Conservation (phyloP, 2,329 filamentous ascomycete species). For the Verticillium isaacii region DNA sequence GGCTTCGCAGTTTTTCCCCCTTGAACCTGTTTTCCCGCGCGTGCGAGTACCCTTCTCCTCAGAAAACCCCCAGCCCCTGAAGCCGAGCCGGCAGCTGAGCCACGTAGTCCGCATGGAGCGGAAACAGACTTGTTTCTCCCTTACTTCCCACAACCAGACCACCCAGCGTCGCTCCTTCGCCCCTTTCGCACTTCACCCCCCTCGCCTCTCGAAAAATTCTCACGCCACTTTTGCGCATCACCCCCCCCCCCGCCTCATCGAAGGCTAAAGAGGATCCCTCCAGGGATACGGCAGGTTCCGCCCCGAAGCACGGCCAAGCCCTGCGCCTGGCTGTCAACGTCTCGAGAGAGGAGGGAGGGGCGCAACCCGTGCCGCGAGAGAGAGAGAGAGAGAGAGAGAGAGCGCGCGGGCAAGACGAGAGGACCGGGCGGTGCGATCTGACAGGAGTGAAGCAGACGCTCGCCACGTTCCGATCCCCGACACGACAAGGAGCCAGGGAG, state of each 20-base stretch:
- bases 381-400: background rate
- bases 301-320: background rate
- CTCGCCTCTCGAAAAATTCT: background rate
- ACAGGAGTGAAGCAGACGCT: background rate
- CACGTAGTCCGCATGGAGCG: background rate
- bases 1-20: background rate
- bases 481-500: background rate
- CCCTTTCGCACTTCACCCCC: background rate
- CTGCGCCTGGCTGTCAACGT: background rate
- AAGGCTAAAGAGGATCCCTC: background rate
- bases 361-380: background rate
- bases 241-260: background rate
- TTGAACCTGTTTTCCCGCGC: background rate
- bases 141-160: background rate
- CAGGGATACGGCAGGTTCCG: background rate
- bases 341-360: background rate
- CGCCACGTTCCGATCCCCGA: background rate
- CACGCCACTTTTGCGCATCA: background rate
- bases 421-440: background rate
- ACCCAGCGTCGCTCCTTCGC: background rate
- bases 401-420: background rate
- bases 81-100: background rate
- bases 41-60: background rate
- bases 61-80: background rate
- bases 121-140: slow-evolving; percentile 1